Conservation (phyloP, 352 stramenopile genomes). For the Phytophthora hibernalis region DNA sequence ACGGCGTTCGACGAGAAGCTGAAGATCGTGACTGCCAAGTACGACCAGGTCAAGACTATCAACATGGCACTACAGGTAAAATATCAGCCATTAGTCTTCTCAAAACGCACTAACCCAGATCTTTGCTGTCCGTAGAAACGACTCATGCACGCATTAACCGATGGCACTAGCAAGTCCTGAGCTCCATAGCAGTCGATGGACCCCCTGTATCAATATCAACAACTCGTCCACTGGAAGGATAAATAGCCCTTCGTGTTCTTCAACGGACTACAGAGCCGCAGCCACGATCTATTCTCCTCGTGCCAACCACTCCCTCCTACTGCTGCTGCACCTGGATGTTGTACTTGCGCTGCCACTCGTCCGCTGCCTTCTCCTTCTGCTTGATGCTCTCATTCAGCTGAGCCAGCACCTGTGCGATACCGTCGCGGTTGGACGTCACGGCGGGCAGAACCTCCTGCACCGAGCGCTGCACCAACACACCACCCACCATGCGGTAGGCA, state of each 20-base stretch:
- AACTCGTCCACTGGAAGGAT: slow-evolving; percentile 31
- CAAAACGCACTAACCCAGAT: slow-evolving; percentile 1
- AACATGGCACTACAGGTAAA: slow-evolving; percentile 80
- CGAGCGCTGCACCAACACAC: slow-evolving; percentile 96
- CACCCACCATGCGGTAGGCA: slow-evolving; percentile 96
- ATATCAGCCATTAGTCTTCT: background rate
- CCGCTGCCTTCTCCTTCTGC: slow-evolving; percentile 84
- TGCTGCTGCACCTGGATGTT: slow-evolving; percentile 88
- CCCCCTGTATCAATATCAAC: slow-evolving; percentile 24
- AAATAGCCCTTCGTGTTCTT: slow-evolving; percentile 45
- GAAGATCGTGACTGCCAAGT: slow-evolving; percentile 72
- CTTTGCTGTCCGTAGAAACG: slow-evolving; percentile 47
- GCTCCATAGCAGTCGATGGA: background rate
- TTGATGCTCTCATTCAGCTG: slow-evolving; percentile 85
- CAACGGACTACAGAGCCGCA: slow-evolving; percentile 33
- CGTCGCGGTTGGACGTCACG: slow-evolving; percentile 85
- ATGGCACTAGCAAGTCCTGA: slow-evolving; percentile 38
- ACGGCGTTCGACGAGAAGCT: slow-evolving; percentile 72
- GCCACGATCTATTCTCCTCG: slow-evolving; percentile 14
- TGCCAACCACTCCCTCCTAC: slow-evolving; percentile 6
- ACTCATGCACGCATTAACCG: slow-evolving; percentile 58
- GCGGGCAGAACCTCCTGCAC: slow-evolving; percentile 95
- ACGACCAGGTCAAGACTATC: slow-evolving; percentile 82
- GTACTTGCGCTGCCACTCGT: slow-evolving; percentile 89
- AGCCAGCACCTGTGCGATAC: slow-evolving; percentile 75